Evolutionary conservation across 2,329 filamentous ascomycete species (phyloP).

Genomic region (Trichophyton verrucosum): DNA sequence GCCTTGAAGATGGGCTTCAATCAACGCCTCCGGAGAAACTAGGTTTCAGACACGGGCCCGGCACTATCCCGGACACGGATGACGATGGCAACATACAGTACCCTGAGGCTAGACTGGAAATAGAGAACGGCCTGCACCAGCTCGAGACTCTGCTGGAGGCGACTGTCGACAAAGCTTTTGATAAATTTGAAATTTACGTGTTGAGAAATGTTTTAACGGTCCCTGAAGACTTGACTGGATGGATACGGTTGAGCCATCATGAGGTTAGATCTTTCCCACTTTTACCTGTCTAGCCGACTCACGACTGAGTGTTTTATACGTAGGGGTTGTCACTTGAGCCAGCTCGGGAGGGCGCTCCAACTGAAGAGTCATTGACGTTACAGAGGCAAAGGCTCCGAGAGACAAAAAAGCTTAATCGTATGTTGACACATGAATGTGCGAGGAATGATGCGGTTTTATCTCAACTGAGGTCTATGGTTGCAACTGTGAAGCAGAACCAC

Average conservation of each 20-base stretch:
- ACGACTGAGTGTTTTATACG: neutral
- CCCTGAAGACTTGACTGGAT: constrained; percentile 57
- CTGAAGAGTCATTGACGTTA: constrained; percentile 55
- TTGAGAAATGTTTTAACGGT: constrained; percentile 73
- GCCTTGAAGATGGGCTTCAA: constrained; percentile 71
- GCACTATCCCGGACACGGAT: constrained; percentile 35
- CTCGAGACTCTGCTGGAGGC: constrained; percentile 70
- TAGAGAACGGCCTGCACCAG: constrained; percentile 78
- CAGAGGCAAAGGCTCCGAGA: constrained; percentile 64
- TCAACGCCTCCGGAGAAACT: constrained; percentile 60
- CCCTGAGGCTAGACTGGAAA: constrained; percentile 52
- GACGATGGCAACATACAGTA: constrained; percentile 35
- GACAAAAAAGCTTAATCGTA: constrained; percentile 60
- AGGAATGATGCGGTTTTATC: constrained; percentile 60
- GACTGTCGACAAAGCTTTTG: constrained; percentile 72
- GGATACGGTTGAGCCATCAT: constrained; percentile 77
- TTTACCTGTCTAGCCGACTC: neutral
- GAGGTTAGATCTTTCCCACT: constrained; percentile 39
- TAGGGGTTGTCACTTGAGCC: constrained; percentile 29
- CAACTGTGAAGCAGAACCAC: constrained; percentile 13
- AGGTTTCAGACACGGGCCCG: constrained; percentile 54
- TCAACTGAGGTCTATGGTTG: constrained; percentile 50
- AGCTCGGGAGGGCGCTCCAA: constrained; percentile 36
- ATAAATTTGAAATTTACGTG: constrained; percentile 79
- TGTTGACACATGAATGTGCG: constrained; percentile 56